phyloP scores from a whole-genome alignment of 805 yeast species.

The Wickerhamiella vanderwaltii region DNA sequence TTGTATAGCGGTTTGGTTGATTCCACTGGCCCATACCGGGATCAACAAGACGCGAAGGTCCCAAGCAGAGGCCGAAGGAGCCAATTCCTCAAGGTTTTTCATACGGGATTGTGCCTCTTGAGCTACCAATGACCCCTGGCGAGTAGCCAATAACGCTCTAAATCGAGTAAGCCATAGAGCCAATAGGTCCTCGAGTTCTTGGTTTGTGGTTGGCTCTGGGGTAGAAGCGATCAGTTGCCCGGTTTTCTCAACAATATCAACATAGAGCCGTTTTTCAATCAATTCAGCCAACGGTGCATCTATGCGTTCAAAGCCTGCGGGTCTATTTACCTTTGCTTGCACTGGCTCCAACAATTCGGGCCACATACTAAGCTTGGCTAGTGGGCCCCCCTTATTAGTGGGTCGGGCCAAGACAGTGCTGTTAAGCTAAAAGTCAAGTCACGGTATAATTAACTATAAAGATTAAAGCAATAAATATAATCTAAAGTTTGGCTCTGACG shows the following conservation, averaged over 20 bases:
- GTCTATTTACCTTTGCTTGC: neutral
- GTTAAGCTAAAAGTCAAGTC: no score
- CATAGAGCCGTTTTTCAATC: conserved; percentile 19
- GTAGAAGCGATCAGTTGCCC: conserved; percentile 14
- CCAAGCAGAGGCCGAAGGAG: conserved; percentile 25
- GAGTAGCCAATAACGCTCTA: conserved; percentile 22
- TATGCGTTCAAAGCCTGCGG: conserved; percentile 2
- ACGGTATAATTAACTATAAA: no score
- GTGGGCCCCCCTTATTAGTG: no score
- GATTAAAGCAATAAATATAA: neutral
- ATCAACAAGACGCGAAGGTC: conserved; percentile 25
- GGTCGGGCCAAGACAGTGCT: no score
- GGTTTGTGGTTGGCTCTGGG: conserved; percentile 9
- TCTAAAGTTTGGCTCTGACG: neutral
- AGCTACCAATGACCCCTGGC: conserved; percentile 23
- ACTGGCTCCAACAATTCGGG: conserved; percentile 4
- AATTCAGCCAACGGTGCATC: conserved; percentile 14
- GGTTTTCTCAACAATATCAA: conserved; percentile 22
- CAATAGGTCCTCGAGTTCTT: conserved; percentile 17
- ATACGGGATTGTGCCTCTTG: conserved; percentile 25
- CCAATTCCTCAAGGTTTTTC: conserved; percentile 21
- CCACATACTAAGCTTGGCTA: conserved; percentile 5
- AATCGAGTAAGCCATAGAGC: conserved; percentile 25
- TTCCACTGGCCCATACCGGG: conserved; percentile 26
- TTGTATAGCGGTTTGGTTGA: conserved; percentile 26